These are phyloP conservation scores for Odontarrhena argentea DNA, from an alignment of 345 rosid genomes.

Conservation along the genomic window DNA sequence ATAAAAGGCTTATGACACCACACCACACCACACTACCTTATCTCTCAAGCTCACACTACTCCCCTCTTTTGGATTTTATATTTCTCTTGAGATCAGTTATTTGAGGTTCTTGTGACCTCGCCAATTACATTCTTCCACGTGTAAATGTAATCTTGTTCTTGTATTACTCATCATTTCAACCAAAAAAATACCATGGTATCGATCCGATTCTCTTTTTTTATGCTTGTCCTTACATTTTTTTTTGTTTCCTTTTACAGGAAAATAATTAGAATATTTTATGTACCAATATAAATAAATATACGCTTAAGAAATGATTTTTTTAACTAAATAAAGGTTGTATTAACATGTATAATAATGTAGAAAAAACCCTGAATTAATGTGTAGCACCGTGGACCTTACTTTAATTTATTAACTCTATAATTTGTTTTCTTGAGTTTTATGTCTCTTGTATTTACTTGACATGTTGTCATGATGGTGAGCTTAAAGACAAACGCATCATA, in stretches of 20 bases:
- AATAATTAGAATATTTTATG: neutral
- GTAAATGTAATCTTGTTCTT: constrained; percentile 58
- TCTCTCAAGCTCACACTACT: constrained; percentile 41
- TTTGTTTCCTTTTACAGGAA: constrained; percentile 23
- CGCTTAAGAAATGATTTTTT: constrained; percentile 3
- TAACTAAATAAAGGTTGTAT: too few relatives aligned
- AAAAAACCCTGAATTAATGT: neutral
- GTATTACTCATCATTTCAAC: constrained; percentile 8
- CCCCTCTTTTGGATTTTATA: constrained; percentile 51
- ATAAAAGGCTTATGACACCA: constrained; percentile 25
- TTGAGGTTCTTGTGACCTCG: constrained; percentile 66
- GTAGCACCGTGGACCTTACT: constrained; percentile 16
- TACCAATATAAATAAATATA: too few relatives aligned
- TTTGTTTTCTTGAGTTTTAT: constrained; percentile 4
- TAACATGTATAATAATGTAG: neutral
- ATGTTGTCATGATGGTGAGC: constrained; percentile 29
- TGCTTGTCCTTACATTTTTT: constrained; percentile 24
- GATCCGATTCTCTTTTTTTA: constrained; percentile 21
- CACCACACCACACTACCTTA: constrained; percentile 29
- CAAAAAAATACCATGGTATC: constrained; percentile 15
- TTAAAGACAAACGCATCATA: constrained; percentile 35
- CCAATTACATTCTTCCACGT: constrained; percentile 58
- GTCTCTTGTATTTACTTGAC: neutral
- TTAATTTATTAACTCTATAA: neutral
- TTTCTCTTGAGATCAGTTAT: constrained; percentile 57